Base-by-base conservation (phyloP, 495 filamentous ascomycete genomes). In the Penicillium paxilli region DNA sequence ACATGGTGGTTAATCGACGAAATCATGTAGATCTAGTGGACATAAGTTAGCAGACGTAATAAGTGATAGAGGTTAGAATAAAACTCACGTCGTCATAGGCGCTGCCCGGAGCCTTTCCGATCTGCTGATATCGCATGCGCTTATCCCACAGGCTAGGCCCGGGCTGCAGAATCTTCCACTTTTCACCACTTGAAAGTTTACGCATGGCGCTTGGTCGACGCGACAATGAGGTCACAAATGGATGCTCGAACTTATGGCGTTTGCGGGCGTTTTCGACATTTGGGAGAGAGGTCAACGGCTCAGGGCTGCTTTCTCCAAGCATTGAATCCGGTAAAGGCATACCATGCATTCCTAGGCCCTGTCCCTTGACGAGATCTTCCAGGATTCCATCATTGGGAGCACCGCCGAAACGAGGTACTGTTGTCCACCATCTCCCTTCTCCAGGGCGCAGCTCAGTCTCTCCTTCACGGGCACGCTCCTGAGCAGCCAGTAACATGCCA, bases 1-100 rank as follows among this genome's bases (percentile, higher is more conserved):
- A 96, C 68, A 54, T 96, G 92, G 66, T 95, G 91, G 67, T 92
- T 90, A 46, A 96, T 73, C 3, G 85, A 82, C 42, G 87, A 91
- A 44, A 96, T 61, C 62, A 96, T 82, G 70, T 91, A 96, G 33
- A 96, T 81, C 79, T 96, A 40, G 40, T 23, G 20, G 9, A 21
- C 11, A 22, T 0, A 47, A 20, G 7, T 45, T 25, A 47, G 42
- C 8, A n/a, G n/a, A n/a, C n/a, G n/a, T n/a, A n/a, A n/a, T n/a
- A 24, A 22, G 49, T 20, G n/a, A 35, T 22, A 7, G 4, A 48
- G 1, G 44, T 12, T 35, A 0, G 47, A 10, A 44, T 37, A 2
- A 21, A 22, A 9, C 77, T 51, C 74, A 86, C 84, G 67, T 85
- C 79, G 51, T 87, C 84, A 62, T 71, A 82, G 14, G 69, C 65